These are phyloP conservation scores for Ceratocystis ficicola DNA, from an alignment of 2,329 filamentous ascomycete genomes.

Conservation along the genomic window DNA sequence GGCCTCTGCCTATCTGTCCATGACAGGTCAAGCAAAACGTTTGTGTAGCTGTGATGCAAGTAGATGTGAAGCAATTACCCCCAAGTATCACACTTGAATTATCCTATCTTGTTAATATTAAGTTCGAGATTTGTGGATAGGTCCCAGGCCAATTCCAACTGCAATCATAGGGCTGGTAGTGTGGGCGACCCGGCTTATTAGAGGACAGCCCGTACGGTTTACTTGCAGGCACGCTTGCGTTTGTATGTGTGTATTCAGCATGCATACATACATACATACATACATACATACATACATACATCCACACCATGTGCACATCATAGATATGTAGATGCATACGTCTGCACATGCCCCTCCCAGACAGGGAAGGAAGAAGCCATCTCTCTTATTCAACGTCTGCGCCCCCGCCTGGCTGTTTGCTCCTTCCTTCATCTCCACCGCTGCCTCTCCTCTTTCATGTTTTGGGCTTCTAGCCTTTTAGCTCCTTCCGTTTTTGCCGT, in stretches of 20 bases:
- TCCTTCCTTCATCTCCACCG: conserved; percentile 1
- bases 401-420: not conserved
- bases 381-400: conserved; percentile 4
- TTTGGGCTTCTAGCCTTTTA: not conserved
- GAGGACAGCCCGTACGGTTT: not conserved
- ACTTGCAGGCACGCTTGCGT: not conserved
- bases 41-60: not conserved
- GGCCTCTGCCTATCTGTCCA: not conserved
- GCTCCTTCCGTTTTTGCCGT: not conserved
- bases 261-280: not conserved
- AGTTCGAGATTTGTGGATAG: not conserved
- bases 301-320: not conserved
- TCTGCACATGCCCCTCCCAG: not conserved
- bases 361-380: not conserved
- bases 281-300: not conserved
- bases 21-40: not conserved
- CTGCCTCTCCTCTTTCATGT: not conserved
- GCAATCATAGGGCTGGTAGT: conserved; percentile 1
- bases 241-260: not conserved
- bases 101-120: not conserved
- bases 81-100: not conserved
- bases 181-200: not conserved
- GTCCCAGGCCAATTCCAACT: not conserved
- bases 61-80: not conserved
- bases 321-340: not conserved